A percentile compares a stretch with the other conserved stretches of the same genome.
Conservation (phyloP, 2,329 filamentous ascomycete genomes). For the Aspergillus sp. region DNA sequence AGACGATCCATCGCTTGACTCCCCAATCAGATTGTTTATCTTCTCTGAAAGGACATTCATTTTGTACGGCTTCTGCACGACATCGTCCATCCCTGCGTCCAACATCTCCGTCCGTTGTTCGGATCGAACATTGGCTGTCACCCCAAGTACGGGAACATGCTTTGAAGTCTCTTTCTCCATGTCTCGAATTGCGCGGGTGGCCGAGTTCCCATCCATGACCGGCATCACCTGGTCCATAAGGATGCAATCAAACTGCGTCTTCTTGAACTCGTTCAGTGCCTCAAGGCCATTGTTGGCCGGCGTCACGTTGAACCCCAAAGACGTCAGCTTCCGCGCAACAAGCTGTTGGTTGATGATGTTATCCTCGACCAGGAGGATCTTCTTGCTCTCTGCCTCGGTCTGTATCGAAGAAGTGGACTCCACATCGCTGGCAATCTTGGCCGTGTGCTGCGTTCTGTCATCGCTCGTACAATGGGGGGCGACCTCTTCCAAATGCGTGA, state of each 20-base stretch:
- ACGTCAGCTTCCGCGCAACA: conserved; percentile 35
- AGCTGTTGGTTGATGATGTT: conserved; percentile 45
- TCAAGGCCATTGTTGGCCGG: conserved; percentile 42
- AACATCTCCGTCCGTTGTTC: conserved; percentile 73
- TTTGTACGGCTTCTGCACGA: conserved; percentile 79
- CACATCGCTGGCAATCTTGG: conserved; percentile 3
- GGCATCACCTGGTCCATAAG: conserved; percentile 85
- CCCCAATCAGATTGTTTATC: conserved; percentile 55
- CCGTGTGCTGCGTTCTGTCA: conserved; percentile 9
- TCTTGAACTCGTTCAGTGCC: conserved; percentile 42
- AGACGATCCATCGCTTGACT: neutral
- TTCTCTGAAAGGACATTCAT: conserved; percentile 68
- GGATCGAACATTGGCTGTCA: conserved; percentile 71
- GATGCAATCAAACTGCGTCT: conserved; percentile 57
- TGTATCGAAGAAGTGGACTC: neutral
- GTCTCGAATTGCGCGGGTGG: conserved; percentile 66
- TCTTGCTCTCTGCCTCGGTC: neutral
- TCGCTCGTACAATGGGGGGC: conserved; percentile 6
- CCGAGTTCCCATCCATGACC: conserved; percentile 77
- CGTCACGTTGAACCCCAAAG: conserved; percentile 34
- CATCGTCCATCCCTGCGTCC: conserved; percentile 71
- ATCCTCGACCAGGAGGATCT: conserved; percentile 45
- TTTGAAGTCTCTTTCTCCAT: conserved; percentile 53
- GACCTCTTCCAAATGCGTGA: conserved; percentile 13
- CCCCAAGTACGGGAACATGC: conserved; percentile 34